Evolutionary conservation across 208 protist species (phyloP), one percentile per base, ranked within the genome.

Genomic region (Trypanosoma grayi): DNA sequence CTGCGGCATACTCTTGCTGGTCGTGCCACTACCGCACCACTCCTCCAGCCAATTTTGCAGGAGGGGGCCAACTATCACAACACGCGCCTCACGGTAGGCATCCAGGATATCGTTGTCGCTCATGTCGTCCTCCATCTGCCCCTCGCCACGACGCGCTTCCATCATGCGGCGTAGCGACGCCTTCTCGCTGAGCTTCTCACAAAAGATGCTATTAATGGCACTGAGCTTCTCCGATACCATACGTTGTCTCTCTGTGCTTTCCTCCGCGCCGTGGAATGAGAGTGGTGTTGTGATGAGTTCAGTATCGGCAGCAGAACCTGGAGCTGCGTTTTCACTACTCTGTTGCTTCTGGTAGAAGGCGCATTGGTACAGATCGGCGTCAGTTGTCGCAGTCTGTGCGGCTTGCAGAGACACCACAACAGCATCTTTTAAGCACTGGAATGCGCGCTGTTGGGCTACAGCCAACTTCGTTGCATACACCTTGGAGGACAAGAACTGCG

Each of bases 401-500:
- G 41, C 37, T 16, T 31, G 58, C 20, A 94, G 70, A 6, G 87
- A 87, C 30, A 55, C 37, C 34, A 69, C 52, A 44, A 93, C 55
- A 4, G 81, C 80, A 37, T 81, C 71, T 30, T 75, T 81, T 20
- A 94, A 59, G 31, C 52, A 70, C 27, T 66, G 59, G 58, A 53
- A 73, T 14, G 82, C 70, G 5, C 66, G 70, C 66, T 90, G 76
- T 61, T 90, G 76, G 30, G 84, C 84, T 14, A 70, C 43, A 4
- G 75, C 75, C n/a, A 92, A 61, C 24, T 78, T 78, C 43, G 70
- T 73, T 27, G 83, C 79, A 68, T 94, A 94, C 50, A 60, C 57
- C 51, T 81, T 79, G n/a, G 85, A 77, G 10, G 87, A 94, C 58
- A 92, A 85, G 62, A 89, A 88, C 37, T 81, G 66, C 10, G 69